A percentile compares a stretch with the other conserved stretches of the same genome.
Conservation (phyloP, 2,329 filamentous ascomycete genomes). For the Penicillium sclerotiorum region DNA sequence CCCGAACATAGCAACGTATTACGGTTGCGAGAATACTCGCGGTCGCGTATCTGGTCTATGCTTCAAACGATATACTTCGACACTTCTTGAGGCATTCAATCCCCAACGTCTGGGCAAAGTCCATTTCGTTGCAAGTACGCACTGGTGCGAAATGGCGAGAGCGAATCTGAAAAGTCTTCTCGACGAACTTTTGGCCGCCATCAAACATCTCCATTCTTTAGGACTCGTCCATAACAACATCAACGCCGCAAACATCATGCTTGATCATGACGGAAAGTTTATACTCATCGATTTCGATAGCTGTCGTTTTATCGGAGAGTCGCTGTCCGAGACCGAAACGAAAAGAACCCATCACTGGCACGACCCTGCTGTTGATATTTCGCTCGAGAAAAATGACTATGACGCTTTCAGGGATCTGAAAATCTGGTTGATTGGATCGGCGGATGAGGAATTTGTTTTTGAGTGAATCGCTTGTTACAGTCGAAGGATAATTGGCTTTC, state of each 20-base stretch:
- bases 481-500: background rate
- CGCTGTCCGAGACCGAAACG: conserved; percentile 9
- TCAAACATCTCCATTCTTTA: conserved; percentile 34
- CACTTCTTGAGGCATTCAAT: conserved; percentile 27
- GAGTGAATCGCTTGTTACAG: conserved; percentile 13
- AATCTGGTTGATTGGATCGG: conserved; percentile 16
- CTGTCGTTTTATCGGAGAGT: conserved; percentile 26
- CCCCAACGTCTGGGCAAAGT: conserved; percentile 17
- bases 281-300: conserved; percentile 36
- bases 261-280: conserved; percentile 25
- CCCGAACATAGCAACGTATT: conserved; percentile 31
- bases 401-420: conserved; percentile 21
- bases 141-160: conserved; percentile 18
- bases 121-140: conserved; percentile 21
- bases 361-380: conserved; percentile 15
- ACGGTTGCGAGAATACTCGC: conserved; percentile 16
- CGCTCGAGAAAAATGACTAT: conserved; percentile 21
- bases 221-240: conserved; percentile 35
- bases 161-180: conserved; percentile 17
- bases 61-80: conserved; percentile 27
- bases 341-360: conserved; percentile 26
- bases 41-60: conserved; percentile 28
- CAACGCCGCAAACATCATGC: conserved; percentile 35
- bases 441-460: conserved; percentile 16
- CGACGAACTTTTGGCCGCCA: conserved; percentile 25